Evolutionary conservation across 495 filamentous ascomycete species (phyloP).

Genomic region (Lophiostoma macrostomum): DNA sequence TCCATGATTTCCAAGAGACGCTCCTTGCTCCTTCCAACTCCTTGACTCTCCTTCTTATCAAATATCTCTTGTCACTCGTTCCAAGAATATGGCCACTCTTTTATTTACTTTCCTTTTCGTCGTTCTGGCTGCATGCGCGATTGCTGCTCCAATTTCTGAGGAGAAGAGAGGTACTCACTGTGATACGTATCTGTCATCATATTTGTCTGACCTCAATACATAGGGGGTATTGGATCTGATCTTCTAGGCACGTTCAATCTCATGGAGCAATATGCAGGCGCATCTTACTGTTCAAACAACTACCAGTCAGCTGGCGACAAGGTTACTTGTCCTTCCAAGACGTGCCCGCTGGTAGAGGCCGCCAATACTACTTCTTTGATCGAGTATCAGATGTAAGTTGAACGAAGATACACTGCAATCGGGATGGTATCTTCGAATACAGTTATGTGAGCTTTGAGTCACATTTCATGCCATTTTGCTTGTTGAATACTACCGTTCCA

Average conservation of each 20-base stretch:
- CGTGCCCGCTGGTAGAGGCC: conserved; percentile 60
- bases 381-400: conserved; percentile 60
- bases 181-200: neutral
- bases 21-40: neutral
- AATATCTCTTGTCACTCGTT: too few species aligned
- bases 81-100: neutral
- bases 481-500: too few species aligned
- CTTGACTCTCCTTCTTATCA: too few species aligned
- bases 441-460: too few species aligned
- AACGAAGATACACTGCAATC: neutral
- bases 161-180: conserved; percentile 19
- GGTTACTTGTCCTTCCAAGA: conserved; percentile 53
- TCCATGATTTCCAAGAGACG: too few species aligned
- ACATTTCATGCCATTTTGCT: too few species aligned
- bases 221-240: conserved; percentile 9
- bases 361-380: conserved; percentile 53
- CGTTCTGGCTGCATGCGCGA: neutral
- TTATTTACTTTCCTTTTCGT: neutral
- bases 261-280: conserved; percentile 55
- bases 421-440: too few species aligned
- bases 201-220: neutral
- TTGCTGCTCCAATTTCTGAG: conserved; percentile 14
- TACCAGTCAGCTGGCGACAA: conserved; percentile 45
- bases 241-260: conserved; percentile 23
- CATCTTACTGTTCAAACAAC: conserved; percentile 64